A percentile compares a stretch with the other conserved stretches of the same genome.
Conservation (phyloP, 2,329 filamentous ascomycete genomes). For the Hymenoscyphus salicellus region DNA sequence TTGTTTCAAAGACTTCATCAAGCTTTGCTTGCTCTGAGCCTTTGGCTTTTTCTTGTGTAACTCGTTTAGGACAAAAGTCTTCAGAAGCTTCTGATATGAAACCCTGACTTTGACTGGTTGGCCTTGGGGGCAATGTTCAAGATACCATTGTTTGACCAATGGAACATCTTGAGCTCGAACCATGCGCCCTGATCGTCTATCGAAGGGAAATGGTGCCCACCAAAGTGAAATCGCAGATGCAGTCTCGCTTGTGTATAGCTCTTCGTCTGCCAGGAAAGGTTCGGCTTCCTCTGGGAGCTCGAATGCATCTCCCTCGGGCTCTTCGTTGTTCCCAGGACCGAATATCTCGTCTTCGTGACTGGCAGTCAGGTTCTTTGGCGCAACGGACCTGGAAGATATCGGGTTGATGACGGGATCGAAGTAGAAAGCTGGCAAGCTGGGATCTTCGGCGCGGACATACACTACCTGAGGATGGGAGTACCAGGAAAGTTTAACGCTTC, state of each 20-base stretch:
- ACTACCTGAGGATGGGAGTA: slow-evolving; percentile 92
- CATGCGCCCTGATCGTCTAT: slow-evolving; percentile 91
- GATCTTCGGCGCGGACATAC: slow-evolving; percentile 83
- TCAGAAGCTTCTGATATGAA: slow-evolving; percentile 96
- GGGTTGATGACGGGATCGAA: slow-evolving; percentile 98
- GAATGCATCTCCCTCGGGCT: slow-evolving; percentile 74
- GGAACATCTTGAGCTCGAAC: slow-evolving; percentile 96
- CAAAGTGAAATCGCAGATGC: slow-evolving; percentile 88
- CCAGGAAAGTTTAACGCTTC: slow-evolving; percentile 90
- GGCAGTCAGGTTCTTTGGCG: slow-evolving; percentile 87
- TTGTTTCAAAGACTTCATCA: slow-evolving; percentile 84
- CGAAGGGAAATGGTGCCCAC: slow-evolving; percentile 98
- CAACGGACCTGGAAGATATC: slow-evolving; percentile 90
- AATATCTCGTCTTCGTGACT: slow-evolving; percentile 95
- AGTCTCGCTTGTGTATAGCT: slow-evolving; percentile 85
- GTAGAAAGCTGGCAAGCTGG: slow-evolving; percentile 89
- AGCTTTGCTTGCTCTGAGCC: slow-evolving; percentile 89
- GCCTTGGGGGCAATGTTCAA: slow-evolving; percentile 87
- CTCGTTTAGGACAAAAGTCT: slow-evolving; percentile 94
- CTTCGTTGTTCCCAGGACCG: slow-evolving; percentile 70
- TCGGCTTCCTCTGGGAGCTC: slow-evolving; percentile 75
- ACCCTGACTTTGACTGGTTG: slow-evolving; percentile 97
- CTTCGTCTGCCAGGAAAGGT: slow-evolving; percentile 86
- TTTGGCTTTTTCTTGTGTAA: slow-evolving; percentile 95
- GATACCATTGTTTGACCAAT: slow-evolving; percentile 95